Percentiles rank a stretch among this genome's conserved stretches.
phyloP scores from a whole-genome alignment of 2,329 filamentous ascomycete genomes.

The Trichoderma sp. region DNA sequence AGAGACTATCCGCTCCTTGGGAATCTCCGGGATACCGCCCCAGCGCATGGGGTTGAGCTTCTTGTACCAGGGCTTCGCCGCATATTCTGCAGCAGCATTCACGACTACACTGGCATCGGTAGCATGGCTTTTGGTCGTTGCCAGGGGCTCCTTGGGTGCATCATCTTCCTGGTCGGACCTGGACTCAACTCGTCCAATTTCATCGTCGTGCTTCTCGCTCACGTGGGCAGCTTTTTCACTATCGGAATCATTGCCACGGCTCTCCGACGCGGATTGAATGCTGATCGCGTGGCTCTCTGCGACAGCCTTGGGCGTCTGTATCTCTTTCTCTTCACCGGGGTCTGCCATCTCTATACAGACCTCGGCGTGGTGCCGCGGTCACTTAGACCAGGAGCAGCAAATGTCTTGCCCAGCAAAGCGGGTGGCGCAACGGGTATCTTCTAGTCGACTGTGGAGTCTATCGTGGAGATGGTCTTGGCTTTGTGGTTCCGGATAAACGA shows the following conservation, averaged over 20 bases:
- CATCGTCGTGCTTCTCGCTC: conserved; percentile 8
- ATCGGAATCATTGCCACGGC: background rate
- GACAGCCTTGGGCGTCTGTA: background rate
- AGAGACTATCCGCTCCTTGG: conserved; percentile 53
- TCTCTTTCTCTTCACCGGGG: conserved; percentile 17
- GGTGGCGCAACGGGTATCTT: conserved; percentile 13
- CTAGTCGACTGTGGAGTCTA: conserved; percentile 14
- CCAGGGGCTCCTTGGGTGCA: background rate
- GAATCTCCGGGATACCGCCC: conserved; percentile 55
- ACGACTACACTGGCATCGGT: conserved; percentile 52
- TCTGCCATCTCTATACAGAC: conserved; percentile 13
- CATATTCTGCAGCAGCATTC: conserved; percentile 35
- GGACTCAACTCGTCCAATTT: conserved; percentile 8
- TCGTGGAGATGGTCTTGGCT: conserved; percentile 9
- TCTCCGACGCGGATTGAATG: background rate
- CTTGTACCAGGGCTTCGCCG: conserved; percentile 61
- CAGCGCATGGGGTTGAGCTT: conserved; percentile 61
- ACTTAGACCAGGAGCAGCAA: background rate
- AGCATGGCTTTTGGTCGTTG: conserved; percentile 48
- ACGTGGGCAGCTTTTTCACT: background rate
- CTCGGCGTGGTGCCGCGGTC: conserved; percentile 4
- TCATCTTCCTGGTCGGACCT: conserved; percentile 15
- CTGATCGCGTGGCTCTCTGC: background rate
- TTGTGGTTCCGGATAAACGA: background rate
- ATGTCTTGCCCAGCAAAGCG: background rate